Evolutionary conservation across 129 eudicot species (phyloP).

Genomic region (Helichrysum umbraculigerum): DNA sequence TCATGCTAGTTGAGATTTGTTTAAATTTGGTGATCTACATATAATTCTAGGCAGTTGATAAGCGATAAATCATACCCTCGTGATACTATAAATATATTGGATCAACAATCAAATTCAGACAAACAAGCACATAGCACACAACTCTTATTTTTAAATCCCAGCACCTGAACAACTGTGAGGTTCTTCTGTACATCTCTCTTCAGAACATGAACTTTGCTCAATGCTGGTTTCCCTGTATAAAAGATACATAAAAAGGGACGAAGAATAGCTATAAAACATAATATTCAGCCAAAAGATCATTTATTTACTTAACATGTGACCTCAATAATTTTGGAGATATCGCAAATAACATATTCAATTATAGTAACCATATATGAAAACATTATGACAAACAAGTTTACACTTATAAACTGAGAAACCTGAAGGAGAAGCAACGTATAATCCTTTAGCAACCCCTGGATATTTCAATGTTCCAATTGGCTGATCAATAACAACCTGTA

Average conservation of each 20-base stretch:
- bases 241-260: constrained; percentile 21
- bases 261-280: not conserved
- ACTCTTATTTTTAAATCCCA: not conserved
- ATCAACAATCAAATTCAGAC: not conserved
- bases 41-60: not conserved
- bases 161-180: constrained; percentile 78
- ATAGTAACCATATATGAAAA: not conserved
- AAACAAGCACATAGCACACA: constrained; percentile 11
- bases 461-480: constrained; percentile 84
- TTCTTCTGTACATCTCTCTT: constrained; percentile 64
- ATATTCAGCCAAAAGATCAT: not conserved
- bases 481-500: constrained; percentile 65
- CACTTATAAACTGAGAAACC: constrained; percentile 43
- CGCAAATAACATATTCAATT: not conserved
- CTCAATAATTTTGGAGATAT: not conserved
- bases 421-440: constrained; percentile 86
- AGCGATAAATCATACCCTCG: not conserved
- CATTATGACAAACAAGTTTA: constrained; percentile 12
- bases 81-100: not conserved
- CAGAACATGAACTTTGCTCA: constrained; percentile 82
- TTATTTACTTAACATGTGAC: not conserved
- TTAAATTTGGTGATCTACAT: constrained; percentile 2
- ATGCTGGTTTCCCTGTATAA: constrained; percentile 77
- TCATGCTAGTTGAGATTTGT: not conserved
- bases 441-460: constrained; percentile 92